phyloP scores from a whole-genome alignment of 1,139 yeast species.

The Arxiozyma telluris region DNA sequence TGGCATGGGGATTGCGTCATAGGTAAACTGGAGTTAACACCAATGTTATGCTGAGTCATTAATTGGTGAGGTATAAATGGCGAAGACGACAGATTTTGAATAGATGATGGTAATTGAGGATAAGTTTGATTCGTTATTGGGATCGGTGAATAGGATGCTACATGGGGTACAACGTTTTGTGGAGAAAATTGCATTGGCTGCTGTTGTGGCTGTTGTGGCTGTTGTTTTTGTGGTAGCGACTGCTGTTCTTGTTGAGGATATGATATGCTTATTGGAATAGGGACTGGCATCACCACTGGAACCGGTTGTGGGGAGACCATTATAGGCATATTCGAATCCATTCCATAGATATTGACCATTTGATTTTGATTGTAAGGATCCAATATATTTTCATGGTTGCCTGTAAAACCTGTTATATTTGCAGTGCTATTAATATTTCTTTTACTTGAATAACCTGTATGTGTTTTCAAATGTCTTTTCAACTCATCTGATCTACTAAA shows the following conservation, averaged over 20 bases:
- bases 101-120: background rate
- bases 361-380: slow-evolving; percentile 1
- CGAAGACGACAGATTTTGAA: background rate
- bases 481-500: slow-evolving; percentile 86
- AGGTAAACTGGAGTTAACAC: slow-evolving; percentile 6
- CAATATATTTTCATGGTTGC: background rate
- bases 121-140: background rate
- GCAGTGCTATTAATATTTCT: background rate
- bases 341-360: slow-evolving; percentile 2
- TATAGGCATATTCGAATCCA: slow-evolving; percentile 4
- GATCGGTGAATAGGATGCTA: background rate
- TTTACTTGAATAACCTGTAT: slow-evolving; percentile 26
- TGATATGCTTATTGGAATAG: slow-evolving; percentile 1
- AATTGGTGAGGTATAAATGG: background rate
- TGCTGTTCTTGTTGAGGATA: background rate
- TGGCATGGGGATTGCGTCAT: background rate
- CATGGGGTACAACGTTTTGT: background rate
- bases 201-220: background rate
- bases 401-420: background rate
- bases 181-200: background rate
- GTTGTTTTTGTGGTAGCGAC: background rate
- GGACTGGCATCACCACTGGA: slow-evolving; percentile 5
- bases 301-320: slow-evolving; percentile 4
- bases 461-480: slow-evolving; percentile 82
- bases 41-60: background rate